These are phyloP conservation scores for Leccinum pachyderme DNA, from an alignment of 1,284 basidiomycete genomes.

Conservation along the genomic window DNA sequence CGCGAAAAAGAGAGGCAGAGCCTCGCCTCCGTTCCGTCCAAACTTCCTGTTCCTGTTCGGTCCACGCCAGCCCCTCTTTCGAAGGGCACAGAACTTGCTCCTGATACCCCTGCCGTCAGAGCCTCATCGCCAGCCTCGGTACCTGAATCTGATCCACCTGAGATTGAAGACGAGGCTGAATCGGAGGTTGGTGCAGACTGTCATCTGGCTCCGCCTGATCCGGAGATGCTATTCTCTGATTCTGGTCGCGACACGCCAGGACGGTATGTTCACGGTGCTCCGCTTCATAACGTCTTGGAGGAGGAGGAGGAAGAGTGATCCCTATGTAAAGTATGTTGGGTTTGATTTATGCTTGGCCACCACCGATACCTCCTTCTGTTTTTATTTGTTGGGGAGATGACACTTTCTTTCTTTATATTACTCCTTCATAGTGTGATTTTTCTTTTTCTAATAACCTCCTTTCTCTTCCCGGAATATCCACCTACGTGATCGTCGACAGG, in stretches of 20 bases:
- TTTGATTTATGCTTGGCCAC: slow-evolving; percentile 16
- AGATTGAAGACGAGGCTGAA: slow-evolving; percentile 19
- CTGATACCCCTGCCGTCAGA: neutral
- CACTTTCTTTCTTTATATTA: neutral
- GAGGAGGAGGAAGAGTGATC: slow-evolving; percentile 65
- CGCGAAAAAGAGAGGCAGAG: slow-evolving; percentile 60
- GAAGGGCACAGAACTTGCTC: slow-evolving; percentile 9
- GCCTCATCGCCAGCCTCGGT: slow-evolving; percentile 17
- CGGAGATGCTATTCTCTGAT: slow-evolving; percentile 40
- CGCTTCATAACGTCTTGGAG: slow-evolving; percentile 81
- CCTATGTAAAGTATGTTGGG: slow-evolving; percentile 24
- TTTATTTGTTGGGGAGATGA: slow-evolving; percentile 13
- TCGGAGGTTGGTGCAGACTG: slow-evolving; percentile 17
- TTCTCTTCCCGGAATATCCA: slow-evolving; percentile 15
- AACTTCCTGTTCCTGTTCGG: slow-evolving; percentile 34
- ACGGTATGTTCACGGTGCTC: slow-evolving; percentile 83
- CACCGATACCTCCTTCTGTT: slow-evolving; percentile 27
- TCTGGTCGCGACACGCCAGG: slow-evolving; percentile 60
- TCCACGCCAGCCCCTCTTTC: slow-evolving; percentile 12
- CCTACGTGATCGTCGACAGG: slow-evolving; percentile 24
- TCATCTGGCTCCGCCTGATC: slow-evolving; percentile 29
- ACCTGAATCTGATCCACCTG: slow-evolving; percentile 16
- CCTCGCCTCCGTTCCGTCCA: slow-evolving; percentile 28
- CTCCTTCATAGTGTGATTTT: slow-evolving; percentile 1
- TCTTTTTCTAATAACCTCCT: slow-evolving; percentile 19